A percentile compares a stretch with the other conserved stretches of the same genome.
phyloP scores from a whole-genome alignment of 1,139 yeast species.

The Debaryomyces sp. region DNA sequence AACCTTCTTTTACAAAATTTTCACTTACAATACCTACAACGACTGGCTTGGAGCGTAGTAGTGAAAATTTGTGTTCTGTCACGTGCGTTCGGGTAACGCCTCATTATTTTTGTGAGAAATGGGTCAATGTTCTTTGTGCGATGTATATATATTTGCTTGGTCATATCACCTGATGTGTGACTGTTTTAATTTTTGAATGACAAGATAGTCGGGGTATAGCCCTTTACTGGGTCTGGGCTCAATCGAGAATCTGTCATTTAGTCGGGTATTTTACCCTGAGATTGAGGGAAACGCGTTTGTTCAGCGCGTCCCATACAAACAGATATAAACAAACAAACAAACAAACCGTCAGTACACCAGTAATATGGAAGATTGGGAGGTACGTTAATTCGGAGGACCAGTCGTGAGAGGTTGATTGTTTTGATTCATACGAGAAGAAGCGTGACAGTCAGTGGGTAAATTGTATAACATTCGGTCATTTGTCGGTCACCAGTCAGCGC shows the following conservation, averaged over 20 bases:
- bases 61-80: not conserved
- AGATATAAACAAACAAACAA: not conserved
- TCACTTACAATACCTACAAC: slow-evolving; percentile 6
- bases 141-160: not conserved
- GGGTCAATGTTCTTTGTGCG: not conserved
- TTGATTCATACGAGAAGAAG: not conserved
- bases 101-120: no score
- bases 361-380: not conserved
- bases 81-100: slow-evolving; percentile 3
- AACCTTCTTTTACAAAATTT: slow-evolving; percentile 8
- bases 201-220: not conserved
- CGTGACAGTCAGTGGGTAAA: not conserved
- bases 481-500: not conserved
- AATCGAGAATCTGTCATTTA: not conserved
- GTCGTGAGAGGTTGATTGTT: not conserved
- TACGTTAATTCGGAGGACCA: not conserved
- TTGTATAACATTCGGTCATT: slow-evolving; percentile 1
- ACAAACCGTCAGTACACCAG: not conserved
- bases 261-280: not conserved
- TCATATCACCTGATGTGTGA: not conserved
- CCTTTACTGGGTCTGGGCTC: not conserved
- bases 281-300: not conserved
- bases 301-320: not conserved
- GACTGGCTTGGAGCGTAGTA: not conserved
- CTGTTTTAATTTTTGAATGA: not conserved